Evolutionary conservation across 2,329 filamentous ascomycete species (phyloP).

Genomic region (Fusarium sp.): DNA sequence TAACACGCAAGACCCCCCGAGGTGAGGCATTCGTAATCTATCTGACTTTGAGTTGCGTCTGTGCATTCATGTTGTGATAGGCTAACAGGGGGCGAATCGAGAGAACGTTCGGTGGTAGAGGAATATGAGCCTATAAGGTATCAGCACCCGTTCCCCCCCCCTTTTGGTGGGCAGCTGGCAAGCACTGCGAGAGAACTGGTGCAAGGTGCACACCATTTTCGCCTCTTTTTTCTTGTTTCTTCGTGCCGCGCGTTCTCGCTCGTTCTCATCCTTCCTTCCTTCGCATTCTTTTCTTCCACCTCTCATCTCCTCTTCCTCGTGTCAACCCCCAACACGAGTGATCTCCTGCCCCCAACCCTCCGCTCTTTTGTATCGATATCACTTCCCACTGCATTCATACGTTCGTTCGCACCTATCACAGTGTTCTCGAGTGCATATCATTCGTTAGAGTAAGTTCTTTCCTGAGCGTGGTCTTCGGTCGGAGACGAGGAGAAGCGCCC

Average conservation of each 20-base stretch:
- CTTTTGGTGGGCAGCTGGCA: conserved; percentile 28
- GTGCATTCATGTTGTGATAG: conserved; percentile 39
- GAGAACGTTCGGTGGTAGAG: not conserved
- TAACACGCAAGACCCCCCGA: not conserved
- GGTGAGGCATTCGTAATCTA: conserved; percentile 21
- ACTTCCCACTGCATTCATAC: conserved; percentile 3
- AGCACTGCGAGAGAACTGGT: conserved; percentile 36
- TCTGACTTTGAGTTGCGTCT: conserved; percentile 23
- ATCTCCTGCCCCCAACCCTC: not conserved
- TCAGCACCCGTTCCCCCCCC: conserved; percentile 12
- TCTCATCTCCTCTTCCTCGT: conserved; percentile 7
- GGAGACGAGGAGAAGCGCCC: not conserved
- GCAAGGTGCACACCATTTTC: conserved; percentile 32
- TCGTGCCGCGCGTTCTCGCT: conserved; percentile 18
- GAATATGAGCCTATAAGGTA: conserved; percentile 25
- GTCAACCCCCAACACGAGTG: conserved; percentile 16
- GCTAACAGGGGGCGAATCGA: conserved; percentile 11
- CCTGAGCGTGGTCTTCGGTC: too few species aligned
- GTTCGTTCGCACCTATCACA: conserved; percentile 12
- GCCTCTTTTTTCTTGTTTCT: conserved; percentile 23
- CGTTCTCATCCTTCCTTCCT: not conserved
- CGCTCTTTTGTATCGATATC: conserved; percentile 27
- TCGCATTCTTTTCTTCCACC: not conserved
- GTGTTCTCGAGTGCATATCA: conserved; percentile 1
- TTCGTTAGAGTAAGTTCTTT: not conserved